These are phyloP conservation scores for Neoscytalidium dimidiatum DNA, from an alignment of 2,329 filamentous ascomycete species.

Conservation along the genomic window DNA sequence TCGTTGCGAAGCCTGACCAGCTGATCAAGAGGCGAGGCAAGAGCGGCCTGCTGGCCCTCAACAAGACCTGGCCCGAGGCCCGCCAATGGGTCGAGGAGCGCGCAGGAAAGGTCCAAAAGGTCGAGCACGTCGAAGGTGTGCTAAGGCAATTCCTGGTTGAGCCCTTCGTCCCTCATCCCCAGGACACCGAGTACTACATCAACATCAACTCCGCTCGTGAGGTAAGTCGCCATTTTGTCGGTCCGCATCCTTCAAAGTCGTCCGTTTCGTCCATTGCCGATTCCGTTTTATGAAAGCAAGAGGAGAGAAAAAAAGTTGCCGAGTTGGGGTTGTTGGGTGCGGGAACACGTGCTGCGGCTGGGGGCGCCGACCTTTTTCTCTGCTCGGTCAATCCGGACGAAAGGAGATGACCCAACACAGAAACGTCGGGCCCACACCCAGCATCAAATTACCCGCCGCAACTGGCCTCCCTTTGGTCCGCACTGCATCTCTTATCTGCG, in stretches of 20 bases:
- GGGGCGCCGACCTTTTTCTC: conserved; percentile 34
- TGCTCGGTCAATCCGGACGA: conserved; percentile 36
- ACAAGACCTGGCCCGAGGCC: conserved; percentile 95
- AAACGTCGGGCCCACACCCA: conserved; percentile 20
- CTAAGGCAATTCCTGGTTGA: conserved; percentile 96
- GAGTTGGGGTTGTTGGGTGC: neutral
- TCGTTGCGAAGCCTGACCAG: conserved; percentile 99
- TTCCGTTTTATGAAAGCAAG: neutral
- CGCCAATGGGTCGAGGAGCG: conserved; percentile 91
- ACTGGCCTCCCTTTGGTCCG: conserved; percentile 17
- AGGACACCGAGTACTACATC: conserved; percentile 98
- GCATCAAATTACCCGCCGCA: conserved; percentile 14
- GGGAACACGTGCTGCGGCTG: conserved; percentile 4
- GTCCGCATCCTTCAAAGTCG: conserved; percentile 12
- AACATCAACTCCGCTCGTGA: conserved; percentile 99
- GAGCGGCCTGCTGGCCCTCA: conserved; percentile 92
- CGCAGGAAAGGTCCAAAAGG: conserved; percentile 88
- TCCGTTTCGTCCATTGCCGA: conserved; percentile 12
- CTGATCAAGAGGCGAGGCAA: conserved; percentile 99
- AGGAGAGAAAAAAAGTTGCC: neutral
- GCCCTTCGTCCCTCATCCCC: conserved; percentile 94
- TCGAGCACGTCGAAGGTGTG: conserved; percentile 86
- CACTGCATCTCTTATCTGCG: conserved; percentile 20
- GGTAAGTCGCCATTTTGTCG: conserved; percentile 64
- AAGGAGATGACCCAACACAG: conserved; percentile 33